Base-by-base conservation (phyloP, 176 grass and related monocot genomes). In the Themeda triandra region DNA sequence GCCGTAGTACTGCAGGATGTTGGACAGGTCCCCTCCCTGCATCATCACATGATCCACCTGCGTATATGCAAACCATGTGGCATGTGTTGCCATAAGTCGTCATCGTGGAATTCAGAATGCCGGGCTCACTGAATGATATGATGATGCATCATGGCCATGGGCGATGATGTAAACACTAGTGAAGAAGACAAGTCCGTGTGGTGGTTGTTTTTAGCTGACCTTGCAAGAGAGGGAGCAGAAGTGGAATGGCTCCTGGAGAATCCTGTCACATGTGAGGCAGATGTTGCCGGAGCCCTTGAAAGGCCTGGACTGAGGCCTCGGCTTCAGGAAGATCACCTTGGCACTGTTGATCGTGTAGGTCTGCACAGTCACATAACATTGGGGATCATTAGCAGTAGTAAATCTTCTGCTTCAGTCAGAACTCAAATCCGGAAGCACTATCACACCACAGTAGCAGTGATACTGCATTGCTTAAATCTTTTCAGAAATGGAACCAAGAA, bases 261-360 rank as follows among this genome's bases (percentile, higher is more conserved):
- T 94, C 86, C 96, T 92, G 84, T 91, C 92, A 35, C 96, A 99
- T 10, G 90, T 88, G 80, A 94, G 84, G 88, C 96, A 99, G 83
- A 92, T 87, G 72, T 99, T 99, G 79, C 91, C 96, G 33, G 90
- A 92, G 65, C 93, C 91, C 86, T 99, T 99, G 82, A 94, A 96
- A 32, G 96, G 93, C 96, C 96, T 92, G 25, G 96, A 96, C 78
- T 94, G 93, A 82, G 96, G 96, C 91, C 93, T 79, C 5, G 96
- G 96, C 96, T 99, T 99, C 71, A 99, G 90, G 89, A 99, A 99
- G 39, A 99, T 90, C 84, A 99, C 96, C 88, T 99, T 99, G n/a
- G 96, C 96, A 49, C 96, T 94, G 86, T 99, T 99, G 88, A 99
- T 99, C n/a, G 96, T 99, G 84, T 99, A 99, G 37, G 93, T 76